Evolutionary conservation across 306 rosid genomes (phyloP), one percentile per base, ranked within the genome.

Genomic region (Fragaria nilgerrensis): DNA sequence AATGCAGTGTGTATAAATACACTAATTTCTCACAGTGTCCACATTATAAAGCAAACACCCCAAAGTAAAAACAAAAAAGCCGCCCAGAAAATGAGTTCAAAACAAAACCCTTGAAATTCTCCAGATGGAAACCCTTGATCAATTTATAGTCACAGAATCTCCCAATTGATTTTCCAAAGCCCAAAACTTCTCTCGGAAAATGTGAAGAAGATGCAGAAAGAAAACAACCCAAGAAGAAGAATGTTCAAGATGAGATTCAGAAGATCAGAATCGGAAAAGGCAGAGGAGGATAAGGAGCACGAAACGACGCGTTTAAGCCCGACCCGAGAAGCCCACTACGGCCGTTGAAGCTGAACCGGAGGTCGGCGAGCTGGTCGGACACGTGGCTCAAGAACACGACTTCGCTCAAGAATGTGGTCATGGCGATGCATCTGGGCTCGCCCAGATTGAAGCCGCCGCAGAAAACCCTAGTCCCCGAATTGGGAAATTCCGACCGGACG

Each of bases 341-440:
- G 4, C 61, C 61, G 11, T 20, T 53, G 25, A 53, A 53, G 61
- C 61, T 53, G 0, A 53, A 53, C 82, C 78, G 34, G 5, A 71
- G 74, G 70, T 25, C 78, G 1, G 36, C 85, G 15, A 77, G 84
- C 34, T 94, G 97, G 98, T 89, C 98, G 0, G 92, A 89, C 68
- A 16, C 90, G 68, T 88, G 93, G 93, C 73, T 88, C 32, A 90
- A 89, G 78, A 86, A 86, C 82, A 72, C 84, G 48, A 83, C 87
- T 39, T 77, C 90, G 5, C 83, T 92, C 50, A 83, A 80, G 73
- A 81, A 84, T 45, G 85, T 90, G 59, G 80, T 92, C 49, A 79
- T 78, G 48, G 88, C 96, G 3, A 88, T 93, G 97, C 86, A 90
- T 8, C 89, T 92, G 17, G 90, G 90, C 14, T 75, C 89, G n/a